These are phyloP conservation scores for Elsinoe australis DNA, from an alignment of 2,329 filamentous ascomycete species.

Conservation along the genomic window DNA sequence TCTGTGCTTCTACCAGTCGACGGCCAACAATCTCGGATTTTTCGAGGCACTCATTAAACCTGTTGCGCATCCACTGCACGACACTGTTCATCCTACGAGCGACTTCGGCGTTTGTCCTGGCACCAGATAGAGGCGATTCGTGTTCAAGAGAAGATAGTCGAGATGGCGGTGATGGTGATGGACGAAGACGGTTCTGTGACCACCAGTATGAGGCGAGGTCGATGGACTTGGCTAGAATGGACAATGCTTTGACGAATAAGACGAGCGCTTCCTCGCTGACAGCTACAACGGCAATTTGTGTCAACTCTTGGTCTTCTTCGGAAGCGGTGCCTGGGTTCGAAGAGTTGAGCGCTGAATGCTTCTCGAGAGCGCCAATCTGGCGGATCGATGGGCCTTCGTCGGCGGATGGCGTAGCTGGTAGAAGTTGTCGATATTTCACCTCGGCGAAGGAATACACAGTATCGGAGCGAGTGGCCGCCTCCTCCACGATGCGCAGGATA, in stretches of 20 bases:
- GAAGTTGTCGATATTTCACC: slow-evolving; percentile 96
- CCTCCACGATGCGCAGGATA: slow-evolving; percentile 76
- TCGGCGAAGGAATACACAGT: slow-evolving; percentile 97
- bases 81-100: slow-evolving; percentile 77
- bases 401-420: slow-evolving; percentile 74
- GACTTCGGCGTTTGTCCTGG: slow-evolving; percentile 25
- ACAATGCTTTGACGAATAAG: slow-evolving; percentile 88
- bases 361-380: slow-evolving; percentile 49
- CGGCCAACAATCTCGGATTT: slow-evolving; percentile 92
- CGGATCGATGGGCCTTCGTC: slow-evolving; percentile 59
- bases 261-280: slow-evolving; percentile 92
- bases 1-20: slow-evolving; percentile 79
- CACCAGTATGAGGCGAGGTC: slow-evolving; percentile 92
- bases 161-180: slow-evolving; percentile 18
- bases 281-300: slow-evolving; percentile 73
- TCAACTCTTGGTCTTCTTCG: slow-evolving; percentile 69
- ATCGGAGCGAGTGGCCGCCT: slow-evolving; percentile 85
- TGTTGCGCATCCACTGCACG: slow-evolving; percentile 87
- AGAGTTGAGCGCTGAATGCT: slow-evolving; percentile 29
- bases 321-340: slow-evolving; percentile 40
- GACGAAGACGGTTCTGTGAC: slow-evolving; percentile 30
- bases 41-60: slow-evolving; percentile 95
- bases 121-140: slow-evolving; percentile 18
- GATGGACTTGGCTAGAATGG: slow-evolving; percentile 87
- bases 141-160: slow-evolving; percentile 24